A percentile compares a stretch with the other conserved stretches of the same genome.
Evolutionary conservation across 2,329 filamentous ascomycete species (phyloP).

Genomic region (Neonectria coccinea): DNA sequence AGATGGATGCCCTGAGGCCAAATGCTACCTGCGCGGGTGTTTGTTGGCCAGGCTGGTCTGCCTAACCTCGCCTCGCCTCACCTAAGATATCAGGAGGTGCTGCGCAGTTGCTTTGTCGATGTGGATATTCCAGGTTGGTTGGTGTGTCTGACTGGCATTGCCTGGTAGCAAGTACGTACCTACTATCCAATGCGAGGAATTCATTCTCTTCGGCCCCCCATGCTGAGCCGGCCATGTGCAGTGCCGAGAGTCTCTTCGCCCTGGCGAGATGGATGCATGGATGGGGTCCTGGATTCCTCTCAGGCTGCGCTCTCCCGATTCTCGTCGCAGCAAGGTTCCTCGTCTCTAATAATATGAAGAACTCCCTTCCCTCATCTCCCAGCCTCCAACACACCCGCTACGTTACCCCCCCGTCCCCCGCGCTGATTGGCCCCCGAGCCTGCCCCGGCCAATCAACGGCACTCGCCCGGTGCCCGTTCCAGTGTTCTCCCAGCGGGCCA

Average conservation of each 20-base stretch:
- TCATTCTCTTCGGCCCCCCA: conserved; percentile 13
- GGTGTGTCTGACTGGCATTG: conserved; percentile 5
- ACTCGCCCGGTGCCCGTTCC: conserved; percentile 19
- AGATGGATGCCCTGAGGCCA: conserved; percentile 9
- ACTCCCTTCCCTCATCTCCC: conserved; percentile 42
- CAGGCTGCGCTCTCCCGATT: conserved; percentile 6
- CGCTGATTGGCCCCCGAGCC: conserved; percentile 39
- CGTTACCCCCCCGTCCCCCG: conserved; percentile 33
- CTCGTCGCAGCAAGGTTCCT: conserved; percentile 26
- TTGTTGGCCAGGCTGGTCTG: neutral
- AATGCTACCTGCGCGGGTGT: neutral
- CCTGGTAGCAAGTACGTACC: neutral
- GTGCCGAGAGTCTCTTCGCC: conserved; percentile 19
- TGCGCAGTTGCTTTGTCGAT: neutral
- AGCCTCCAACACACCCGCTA: conserved; percentile 33
- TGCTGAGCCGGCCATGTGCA: conserved; percentile 6
- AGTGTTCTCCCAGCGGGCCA: conserved; percentile 24
- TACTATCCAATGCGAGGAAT: conserved; percentile 7
- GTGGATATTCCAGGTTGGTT: neutral
- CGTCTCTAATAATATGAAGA: conserved; percentile 26
- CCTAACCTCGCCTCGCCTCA: neutral
- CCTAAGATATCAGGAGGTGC: conserved; percentile 3
- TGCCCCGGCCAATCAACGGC: conserved; percentile 39
- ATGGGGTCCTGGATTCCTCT: conserved; percentile 7
- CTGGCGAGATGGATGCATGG: conserved; percentile 6